Evolutionary conservation across 208 protist species (phyloP).

Genomic region (Endotrypanum monterogeii): DNA sequence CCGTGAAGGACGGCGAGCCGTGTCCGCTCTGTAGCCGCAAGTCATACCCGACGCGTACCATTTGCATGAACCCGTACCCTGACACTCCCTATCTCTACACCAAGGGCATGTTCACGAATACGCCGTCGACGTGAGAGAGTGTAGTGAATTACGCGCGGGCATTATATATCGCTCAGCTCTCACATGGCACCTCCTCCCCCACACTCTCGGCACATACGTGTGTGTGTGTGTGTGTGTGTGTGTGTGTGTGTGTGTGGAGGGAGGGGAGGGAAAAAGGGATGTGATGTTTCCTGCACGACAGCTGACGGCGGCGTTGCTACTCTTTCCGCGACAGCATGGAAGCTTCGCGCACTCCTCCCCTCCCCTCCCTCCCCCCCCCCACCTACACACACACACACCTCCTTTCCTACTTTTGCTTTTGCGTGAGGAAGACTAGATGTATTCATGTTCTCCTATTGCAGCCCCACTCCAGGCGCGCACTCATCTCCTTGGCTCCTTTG

Average conservation of each 20-base stretch:
- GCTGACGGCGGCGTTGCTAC: too few species aligned
- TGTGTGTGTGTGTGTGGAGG: not conserved
- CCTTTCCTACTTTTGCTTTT: too few species aligned
- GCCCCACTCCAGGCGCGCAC: too few species aligned
- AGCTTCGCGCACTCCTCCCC: not conserved
- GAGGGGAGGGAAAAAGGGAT: too few species aligned
- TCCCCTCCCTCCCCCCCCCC: not conserved
- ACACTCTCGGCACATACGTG: not conserved
- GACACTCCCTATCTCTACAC: slow-evolving; percentile 68
- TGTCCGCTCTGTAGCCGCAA: slow-evolving; percentile 70
- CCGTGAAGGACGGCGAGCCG: slow-evolving; percentile 12
- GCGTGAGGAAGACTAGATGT: too few species aligned
- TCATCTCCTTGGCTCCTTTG: too few species aligned
- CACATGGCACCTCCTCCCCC: not conserved
- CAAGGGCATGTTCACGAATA: slow-evolving; percentile 37
- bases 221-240: not conserved
- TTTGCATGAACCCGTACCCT: slow-evolving; percentile 53
- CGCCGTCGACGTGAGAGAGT: not conserved
- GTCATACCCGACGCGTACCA: slow-evolving; percentile 34
- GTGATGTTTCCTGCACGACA: too few species aligned
- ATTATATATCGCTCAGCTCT: not conserved
- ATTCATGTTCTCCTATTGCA: too few species aligned
- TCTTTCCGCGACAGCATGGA: too few species aligned
- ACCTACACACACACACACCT: not conserved
- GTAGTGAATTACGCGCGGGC: not conserved